Base-by-base conservation (phyloP, 495 filamentous ascomycete genomes). In the Penicillium salamii region DNA sequence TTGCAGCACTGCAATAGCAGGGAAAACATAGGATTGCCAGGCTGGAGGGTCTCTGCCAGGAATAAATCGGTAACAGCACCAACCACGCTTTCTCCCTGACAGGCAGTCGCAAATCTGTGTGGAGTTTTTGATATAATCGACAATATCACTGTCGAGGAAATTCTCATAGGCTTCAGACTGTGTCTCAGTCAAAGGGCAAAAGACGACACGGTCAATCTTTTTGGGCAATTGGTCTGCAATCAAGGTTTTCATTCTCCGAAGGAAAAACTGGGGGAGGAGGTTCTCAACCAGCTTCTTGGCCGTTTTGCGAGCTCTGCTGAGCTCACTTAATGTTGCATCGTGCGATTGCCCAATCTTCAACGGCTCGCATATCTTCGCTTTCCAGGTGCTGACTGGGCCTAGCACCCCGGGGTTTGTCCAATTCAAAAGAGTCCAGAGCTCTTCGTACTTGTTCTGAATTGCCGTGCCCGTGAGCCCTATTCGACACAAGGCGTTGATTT, bases 401-500 rank as follows among this genome's bases (percentile, higher is more conserved):
- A 97, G 85, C 29, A 78, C 72, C 0, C 93, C 95, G 1, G 93
- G 93, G 58, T 96, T 95, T 1, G 91, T 90, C 93, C 93, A 98
- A 68, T 97, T 97, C 11, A 98, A 72, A 3, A 98, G 75, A 3
- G 90, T 93, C 93, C 93, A 98, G 1, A 98, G 79, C 66, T 98
- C 95, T 59, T 96, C 89, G 63, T 98, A 98, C 55, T 90, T 92
- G 64, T 98, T 98, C 52, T 98, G 93, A 14, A 98, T 97, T 7
- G 95, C 95, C 5, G 93, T 98, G 6, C 93, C 93, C 0, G 95
- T 97, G 19, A 98, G 71, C 0, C 93, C 93, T 48, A 98, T 93
- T 18, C 93, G 78, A 58, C 95, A 97, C 19, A 98, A 80, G 8
- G 93, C 81, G 59, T 98, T 98, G 55, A 97, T 76, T 45, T 90